Base-by-base conservation (phyloP, 1,139 yeast genomes). In the Kodamaea plutei region DNA sequence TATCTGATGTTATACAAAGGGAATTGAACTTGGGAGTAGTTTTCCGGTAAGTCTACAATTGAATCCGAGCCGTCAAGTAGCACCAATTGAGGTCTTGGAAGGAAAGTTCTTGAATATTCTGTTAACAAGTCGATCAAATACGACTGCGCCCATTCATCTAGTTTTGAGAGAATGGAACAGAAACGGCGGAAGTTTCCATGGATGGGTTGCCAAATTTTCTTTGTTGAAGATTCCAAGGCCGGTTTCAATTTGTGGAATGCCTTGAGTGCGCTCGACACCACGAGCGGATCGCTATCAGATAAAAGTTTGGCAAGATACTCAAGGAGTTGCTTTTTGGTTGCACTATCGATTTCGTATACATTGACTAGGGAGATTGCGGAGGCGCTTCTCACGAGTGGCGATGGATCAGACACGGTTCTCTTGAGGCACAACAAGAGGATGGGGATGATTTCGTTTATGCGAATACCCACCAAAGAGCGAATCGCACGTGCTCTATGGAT, bases 101-200 rank as follows among this genome's bases (percentile, higher is more conserved):
- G 49, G 49, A 71, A 88, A 13, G 58, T 46, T 33, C 91, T 67
- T 14, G 77, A 64, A 50, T 93, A 93, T 32, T 76, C 75, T 0
- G 79, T 72, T 32, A 89, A 61, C 7, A 84, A 47, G 29, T 83
- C 87, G 15, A 88, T 61, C 8, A 77, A 54, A 13, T 64, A 54
- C 0, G 71, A 56, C 48, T 84, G 91, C n/a, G 87, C 64, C 84
- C 91, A 85, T 37, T 82, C 83, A 40, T 87, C 95, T 35, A 89
- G 62, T 2, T 73, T 66, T 0, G 52, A 41, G 9, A 89, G 41
- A 10, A 73, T 55, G 1, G 68, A 49, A 42, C 94, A 78, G 23
- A 76, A 68, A 28, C 82, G 65, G 22, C 85, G 69, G 48, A 71
- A 84, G 42, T 79, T 75, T 1, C 82, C 76, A 50, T 93, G 98